Base-by-base conservation (phyloP, 352 stramenopile species). In the Phytophthora citrophthora region DNA sequence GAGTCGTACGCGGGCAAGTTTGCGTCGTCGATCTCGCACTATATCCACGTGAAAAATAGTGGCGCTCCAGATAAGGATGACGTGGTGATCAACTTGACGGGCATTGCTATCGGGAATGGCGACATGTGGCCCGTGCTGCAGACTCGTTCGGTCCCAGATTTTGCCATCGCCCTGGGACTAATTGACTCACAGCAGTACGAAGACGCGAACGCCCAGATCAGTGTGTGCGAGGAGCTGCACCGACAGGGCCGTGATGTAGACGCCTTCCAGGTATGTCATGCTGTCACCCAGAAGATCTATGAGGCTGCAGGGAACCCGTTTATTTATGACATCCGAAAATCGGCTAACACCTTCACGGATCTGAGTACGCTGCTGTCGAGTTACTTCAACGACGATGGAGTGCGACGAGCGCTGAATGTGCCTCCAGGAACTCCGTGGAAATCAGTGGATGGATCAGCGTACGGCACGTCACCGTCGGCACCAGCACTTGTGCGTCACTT, bases 1-100 rank as follows among this genome's bases (percentile, higher is more conserved):
- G 96, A 99, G 77, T 98, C 88, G 29, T 98, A 99, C 73, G 96
- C 97, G 3, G 97, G 97, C 27, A 98, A 99, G 74, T 99, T 98
- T 71, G 98, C 98, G 39, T 94, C 96, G 13, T 91, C 81, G 44
- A 97, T 99, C 74, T 86, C 97, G 57, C 76, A 94, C 68, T 96
- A 97, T 62, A 98, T 99, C 53, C 77, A 98, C 49, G 61, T 87
- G 31, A 79, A 89, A 41, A 98, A 99, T 70, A 54, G 60, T 27
- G 54, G 65, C 16, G 10, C 57, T n/a, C 38, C 29, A 13, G 58
- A 74, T n/a, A 32, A 45, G 10, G 31, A 63, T 10, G 87, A 83
- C 40, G 61, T 83, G 8, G 43, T 50, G 7, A 78, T 97, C 31
- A 88, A 94, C 45, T 68, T 98, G 23, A 80, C 87, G 44, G 95